Evolutionary conservation across 2,329 filamentous ascomycete genomes (phyloP).

Genomic region (Exophiala aquamarina): DNA sequence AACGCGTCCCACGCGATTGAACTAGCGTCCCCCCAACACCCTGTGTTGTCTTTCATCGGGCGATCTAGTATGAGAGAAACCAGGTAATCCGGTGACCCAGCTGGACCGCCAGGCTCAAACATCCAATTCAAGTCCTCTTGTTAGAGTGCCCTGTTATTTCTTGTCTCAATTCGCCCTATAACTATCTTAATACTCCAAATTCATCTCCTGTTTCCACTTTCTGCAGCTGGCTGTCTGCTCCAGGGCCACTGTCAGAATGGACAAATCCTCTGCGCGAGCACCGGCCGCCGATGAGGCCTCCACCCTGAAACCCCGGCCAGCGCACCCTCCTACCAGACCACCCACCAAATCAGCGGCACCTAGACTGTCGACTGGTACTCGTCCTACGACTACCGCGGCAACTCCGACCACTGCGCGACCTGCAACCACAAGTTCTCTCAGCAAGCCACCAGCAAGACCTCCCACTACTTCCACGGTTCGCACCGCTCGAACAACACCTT

Average conservation of each 20-base stretch:
- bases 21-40: too few species aligned
- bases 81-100: too few species aligned
- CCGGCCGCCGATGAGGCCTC: conserved; percentile 10
- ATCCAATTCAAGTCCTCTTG: too few species aligned
- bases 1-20: too few species aligned
- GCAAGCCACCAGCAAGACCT: conserved; percentile 46
- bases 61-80: too few species aligned
- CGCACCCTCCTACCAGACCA: conserved; percentile 35
- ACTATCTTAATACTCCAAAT: too few species aligned
- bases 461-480: conserved; percentile 33
- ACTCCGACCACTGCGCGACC: conserved; percentile 30
- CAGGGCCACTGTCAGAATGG: conserved; percentile 9
- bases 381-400: conserved; percentile 31
- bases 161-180: too few species aligned
- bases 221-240: too few species aligned
- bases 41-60: too few species aligned
- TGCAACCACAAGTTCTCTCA: conserved; percentile 39
- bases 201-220: too few species aligned
- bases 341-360: conserved; percentile 35
- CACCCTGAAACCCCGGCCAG: conserved; percentile 29
- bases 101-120: too few species aligned
- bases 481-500: conserved; percentile 34
- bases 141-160: too few species aligned
- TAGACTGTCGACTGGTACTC: conserved; percentile 31
- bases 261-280: conserved; percentile 12